These are phyloP conservation scores for Aspergillus sclerotiicarbonarius DNA, from an alignment of 495 filamentous ascomycete genomes.

Conservation along the genomic window DNA sequence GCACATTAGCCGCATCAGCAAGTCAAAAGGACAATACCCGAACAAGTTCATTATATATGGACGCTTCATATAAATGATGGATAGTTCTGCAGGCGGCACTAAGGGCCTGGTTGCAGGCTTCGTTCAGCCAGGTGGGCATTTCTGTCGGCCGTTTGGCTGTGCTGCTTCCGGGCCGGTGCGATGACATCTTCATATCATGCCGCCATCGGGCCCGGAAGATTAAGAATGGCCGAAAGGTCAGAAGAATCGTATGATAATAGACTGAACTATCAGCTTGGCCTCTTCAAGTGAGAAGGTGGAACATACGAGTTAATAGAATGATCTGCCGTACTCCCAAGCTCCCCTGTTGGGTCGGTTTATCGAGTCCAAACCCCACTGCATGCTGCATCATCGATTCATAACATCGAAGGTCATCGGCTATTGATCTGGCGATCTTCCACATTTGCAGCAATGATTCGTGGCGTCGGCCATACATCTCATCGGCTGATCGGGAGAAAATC, in stretches of 20 bases:
- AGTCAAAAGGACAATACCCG: slow-evolving; percentile 23
- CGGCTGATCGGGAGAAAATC: slow-evolving; percentile 32
- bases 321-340: slow-evolving; percentile 37
- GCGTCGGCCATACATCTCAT: slow-evolving; percentile 39
- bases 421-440: slow-evolving; percentile 42
- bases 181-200: slow-evolving; percentile 26
- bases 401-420: slow-evolving; percentile 33
- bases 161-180: slow-evolving; percentile 5
- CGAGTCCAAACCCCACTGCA: slow-evolving; percentile 35
- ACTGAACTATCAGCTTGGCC: slow-evolving; percentile 23
- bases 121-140: slow-evolving; percentile 41
- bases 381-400: slow-evolving; percentile 31
- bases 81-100: slow-evolving; percentile 38
- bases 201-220: slow-evolving; percentile 45
- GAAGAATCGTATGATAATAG: slow-evolving; percentile 40
- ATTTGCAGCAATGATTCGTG: slow-evolving; percentile 45
- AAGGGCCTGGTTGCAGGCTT: slow-evolving; percentile 41
- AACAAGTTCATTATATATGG: slow-evolving; percentile 34
- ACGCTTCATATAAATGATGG: slow-evolving; percentile 36
- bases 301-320: slow-evolving; percentile 36
- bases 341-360: slow-evolving; percentile 29
- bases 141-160: slow-evolving; percentile 26
- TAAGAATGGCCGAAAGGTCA: slow-evolving; percentile 46
- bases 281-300: background rate
- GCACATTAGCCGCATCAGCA: background rate